Evolutionary conservation across 805 yeast species (phyloP).

Genomic region (Brettanomyces anomalus): DNA sequence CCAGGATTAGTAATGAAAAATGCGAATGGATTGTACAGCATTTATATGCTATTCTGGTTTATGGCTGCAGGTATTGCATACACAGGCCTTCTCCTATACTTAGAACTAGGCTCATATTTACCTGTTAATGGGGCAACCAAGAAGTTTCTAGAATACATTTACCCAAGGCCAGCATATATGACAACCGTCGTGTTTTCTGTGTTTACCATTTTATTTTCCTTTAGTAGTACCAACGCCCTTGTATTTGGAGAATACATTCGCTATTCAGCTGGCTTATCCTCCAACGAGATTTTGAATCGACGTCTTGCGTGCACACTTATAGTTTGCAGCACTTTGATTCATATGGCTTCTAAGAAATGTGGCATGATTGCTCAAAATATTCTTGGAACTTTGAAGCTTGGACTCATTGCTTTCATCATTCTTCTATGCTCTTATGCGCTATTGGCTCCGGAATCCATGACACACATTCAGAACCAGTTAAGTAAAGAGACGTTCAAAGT

Average conservation of each 20-base stretch:
- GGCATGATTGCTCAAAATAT: constrained; percentile 57
- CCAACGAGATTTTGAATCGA: constrained; percentile 31
- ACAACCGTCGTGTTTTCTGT: constrained; percentile 39
- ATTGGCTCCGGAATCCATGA: constrained; percentile 35
- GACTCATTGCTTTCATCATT: constrained; percentile 44
- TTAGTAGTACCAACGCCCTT: constrained; percentile 40
- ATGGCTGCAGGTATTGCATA: constrained; percentile 54
- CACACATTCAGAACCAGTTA: constrained; percentile 37
- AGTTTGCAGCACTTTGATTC: constrained; percentile 31
- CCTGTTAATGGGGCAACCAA: constrained; percentile 75
- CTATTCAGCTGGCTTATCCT: constrained; percentile 34
- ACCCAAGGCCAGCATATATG: constrained; percentile 47
- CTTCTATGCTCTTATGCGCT: constrained; percentile 50
- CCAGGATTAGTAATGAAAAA: constrained; percentile 59
- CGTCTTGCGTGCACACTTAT: constrained; percentile 34
- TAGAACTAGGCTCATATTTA: constrained; percentile 62
- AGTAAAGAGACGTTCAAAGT: constrained; percentile 19
- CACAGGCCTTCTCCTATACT: constrained; percentile 55
- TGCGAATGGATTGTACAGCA: constrained; percentile 55
- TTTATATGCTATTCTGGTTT: constrained; percentile 57
- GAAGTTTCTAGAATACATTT: constrained; percentile 60
- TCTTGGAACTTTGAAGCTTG: constrained; percentile 53
- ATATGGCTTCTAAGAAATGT: constrained; percentile 48
- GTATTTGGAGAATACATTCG: constrained; percentile 47
- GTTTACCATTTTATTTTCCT: constrained; percentile 41